Percentiles rank a stretch among this genome's conserved stretches.
Conservation (phyloP, 306 rosid species). For the Vigna mungo region DNA sequence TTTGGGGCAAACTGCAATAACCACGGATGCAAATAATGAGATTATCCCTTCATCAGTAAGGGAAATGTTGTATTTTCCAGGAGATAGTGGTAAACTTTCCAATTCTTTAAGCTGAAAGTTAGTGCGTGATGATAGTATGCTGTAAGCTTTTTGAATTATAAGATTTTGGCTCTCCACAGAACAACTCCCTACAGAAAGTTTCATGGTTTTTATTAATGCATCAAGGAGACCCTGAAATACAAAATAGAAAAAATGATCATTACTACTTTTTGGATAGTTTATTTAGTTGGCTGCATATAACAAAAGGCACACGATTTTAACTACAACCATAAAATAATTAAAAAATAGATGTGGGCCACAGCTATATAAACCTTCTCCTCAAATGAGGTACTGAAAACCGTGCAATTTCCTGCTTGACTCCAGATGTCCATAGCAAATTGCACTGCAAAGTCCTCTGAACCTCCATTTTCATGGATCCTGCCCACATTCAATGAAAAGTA, state of each 20-base stretch:
- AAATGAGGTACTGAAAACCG: slow-evolving; percentile 46
- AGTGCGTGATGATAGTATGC: slow-evolving; percentile 61
- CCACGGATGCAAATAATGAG: slow-evolving; percentile 81
- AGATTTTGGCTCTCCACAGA: slow-evolving; percentile 70
- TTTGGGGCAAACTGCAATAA: slow-evolving; percentile 66
- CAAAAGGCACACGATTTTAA: slow-evolving; percentile 8
- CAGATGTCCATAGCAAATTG: slow-evolving; percentile 71
- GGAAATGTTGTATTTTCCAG: slow-evolving; percentile 54
- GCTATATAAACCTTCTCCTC: slow-evolving; percentile 63
- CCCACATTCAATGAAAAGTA: slow-evolving; percentile 46
- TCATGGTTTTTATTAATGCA: slow-evolving; percentile 74
- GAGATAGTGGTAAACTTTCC: slow-evolving; percentile 60
- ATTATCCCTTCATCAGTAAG: slow-evolving; percentile 68
- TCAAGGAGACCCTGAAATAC: slow-evolving; percentile 74
- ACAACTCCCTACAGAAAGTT: slow-evolving; percentile 73
- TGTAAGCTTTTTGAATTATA: slow-evolving; percentile 71
- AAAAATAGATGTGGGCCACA: slow-evolving; percentile 32
- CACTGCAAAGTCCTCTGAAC: slow-evolving; percentile 65
- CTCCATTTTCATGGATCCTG: slow-evolving; percentile 75
- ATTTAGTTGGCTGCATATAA: slow-evolving; percentile 36
- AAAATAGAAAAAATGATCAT: slow-evolving; percentile 41
- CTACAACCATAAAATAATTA: slow-evolving; percentile 6
- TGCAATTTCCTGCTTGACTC: slow-evolving; percentile 64
- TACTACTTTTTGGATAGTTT: slow-evolving; percentile 22
- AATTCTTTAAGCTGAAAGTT: slow-evolving; percentile 58